phyloP scores from a whole-genome alignment of 768 basidiomycete genomes.

The Gloeophyllum trabeum region DNA sequence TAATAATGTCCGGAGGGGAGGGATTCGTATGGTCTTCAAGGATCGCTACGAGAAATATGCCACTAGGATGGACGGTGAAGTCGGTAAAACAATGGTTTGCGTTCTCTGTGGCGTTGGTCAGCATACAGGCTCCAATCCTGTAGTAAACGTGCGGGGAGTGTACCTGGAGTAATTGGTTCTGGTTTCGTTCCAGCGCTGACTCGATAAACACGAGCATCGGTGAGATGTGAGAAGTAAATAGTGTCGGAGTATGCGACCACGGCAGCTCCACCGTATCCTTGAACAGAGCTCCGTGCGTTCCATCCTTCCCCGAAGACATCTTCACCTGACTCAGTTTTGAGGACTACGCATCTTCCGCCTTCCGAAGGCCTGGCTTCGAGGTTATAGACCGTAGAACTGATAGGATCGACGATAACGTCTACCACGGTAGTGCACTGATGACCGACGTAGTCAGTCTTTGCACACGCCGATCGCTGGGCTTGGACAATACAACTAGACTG shows the following conservation, averaged over 20 bases:
- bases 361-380: constrained; percentile 50
- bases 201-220: constrained; percentile 42
- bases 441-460: not conserved
- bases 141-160: constrained; percentile 2
- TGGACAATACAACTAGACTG: not conserved
- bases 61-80: constrained; percentile 43
- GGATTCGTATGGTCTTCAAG: constrained; percentile 62
- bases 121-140: not conserved
- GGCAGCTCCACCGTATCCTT: constrained; percentile 65
- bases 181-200: constrained; percentile 22
- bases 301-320: constrained; percentile 46
- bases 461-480: not conserved
- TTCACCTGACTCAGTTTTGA: constrained; percentile 32
- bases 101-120: constrained; percentile 28
- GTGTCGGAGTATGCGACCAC: constrained; percentile 37
- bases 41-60: constrained; percentile 44
- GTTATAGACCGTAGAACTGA: constrained; percentile 35
- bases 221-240: constrained; percentile 48
- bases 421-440: constrained; percentile 18
- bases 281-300: constrained; percentile 46
- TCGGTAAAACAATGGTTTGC: constrained; percentile 50
- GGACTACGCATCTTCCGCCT: constrained; percentile 42
- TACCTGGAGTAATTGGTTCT: constrained; percentile 53
- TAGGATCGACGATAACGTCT: constrained; percentile 44
- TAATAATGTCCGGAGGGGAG: constrained; percentile 39